Conservation (phyloP, 2,329 filamentous ascomycete species). For the Mariannaea elegans region DNA sequence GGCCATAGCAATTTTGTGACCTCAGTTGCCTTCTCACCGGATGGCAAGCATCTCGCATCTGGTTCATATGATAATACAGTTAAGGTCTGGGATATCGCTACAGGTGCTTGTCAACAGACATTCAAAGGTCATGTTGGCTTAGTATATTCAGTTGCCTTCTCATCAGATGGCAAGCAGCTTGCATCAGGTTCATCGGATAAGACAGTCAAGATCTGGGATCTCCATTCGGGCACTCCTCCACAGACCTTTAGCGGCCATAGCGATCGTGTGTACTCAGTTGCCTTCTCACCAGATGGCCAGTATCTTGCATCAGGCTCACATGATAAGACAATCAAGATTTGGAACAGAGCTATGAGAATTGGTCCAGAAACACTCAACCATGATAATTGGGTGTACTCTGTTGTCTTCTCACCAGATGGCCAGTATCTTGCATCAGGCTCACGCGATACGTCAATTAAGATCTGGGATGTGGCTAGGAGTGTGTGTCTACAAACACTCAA, state of each 20-base stretch:
- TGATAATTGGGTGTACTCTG: too few relatives aligned
- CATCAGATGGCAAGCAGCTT: neutral
- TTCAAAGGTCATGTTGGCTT: conserved; percentile 15
- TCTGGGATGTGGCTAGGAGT: conserved; percentile 4
- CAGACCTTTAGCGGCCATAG: neutral
- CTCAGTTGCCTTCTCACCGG: conserved; percentile 18
- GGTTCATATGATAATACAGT: conserved; percentile 20
- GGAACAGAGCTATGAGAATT: conserved; percentile 12
- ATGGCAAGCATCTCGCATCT: conserved; percentile 16
- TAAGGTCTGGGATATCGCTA: conserved; percentile 25
- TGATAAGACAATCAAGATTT: conserved; percentile 7
- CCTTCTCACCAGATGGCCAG: conserved; percentile 19
- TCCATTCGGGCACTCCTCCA: neutral
- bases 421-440: neutral
- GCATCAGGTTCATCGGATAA: neutral
- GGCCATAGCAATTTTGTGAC: neutral
- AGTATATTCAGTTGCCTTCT: conserved; percentile 14
- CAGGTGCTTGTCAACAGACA: conserved; percentile 6
- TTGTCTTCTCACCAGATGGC: neutral
- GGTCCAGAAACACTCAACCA: conserved; percentile 12
- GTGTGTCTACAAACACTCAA: neutral
- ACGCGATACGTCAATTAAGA: neutral
- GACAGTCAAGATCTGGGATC: conserved; percentile 10
- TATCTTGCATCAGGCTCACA: neutral
- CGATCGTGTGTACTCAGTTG: neutral